A percentile compares a stretch with the other conserved stretches of the same genome.
These are phyloP conservation scores for Scenedesmus sp. DNA, from an alignment of 163 green algal genomes.

Conservation along the genomic window DNA sequence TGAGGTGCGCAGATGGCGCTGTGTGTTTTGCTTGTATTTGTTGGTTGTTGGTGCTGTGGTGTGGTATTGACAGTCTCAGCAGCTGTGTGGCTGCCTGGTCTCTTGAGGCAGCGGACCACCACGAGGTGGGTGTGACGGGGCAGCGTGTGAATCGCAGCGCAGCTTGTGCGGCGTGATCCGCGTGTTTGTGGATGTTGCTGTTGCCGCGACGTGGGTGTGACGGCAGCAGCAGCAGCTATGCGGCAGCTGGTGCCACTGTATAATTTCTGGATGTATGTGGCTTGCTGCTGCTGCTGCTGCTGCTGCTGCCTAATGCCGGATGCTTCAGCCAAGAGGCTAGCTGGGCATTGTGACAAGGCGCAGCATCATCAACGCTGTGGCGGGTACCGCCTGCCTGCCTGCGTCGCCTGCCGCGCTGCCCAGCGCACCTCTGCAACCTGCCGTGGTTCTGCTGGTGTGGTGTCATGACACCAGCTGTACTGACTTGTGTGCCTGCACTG, in stretches of 20 bases:
- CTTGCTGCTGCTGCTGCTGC: not conserved
- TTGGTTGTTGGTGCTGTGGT: not conserved
- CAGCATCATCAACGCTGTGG: too few species aligned
- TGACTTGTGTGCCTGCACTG: too few species aligned
- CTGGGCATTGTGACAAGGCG: too few species aligned
- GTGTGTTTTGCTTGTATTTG: conserved; percentile 7
- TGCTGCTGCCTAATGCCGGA: not conserved
- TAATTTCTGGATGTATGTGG: not conserved
- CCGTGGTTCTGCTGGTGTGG: too few species aligned
- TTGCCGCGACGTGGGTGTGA: not conserved
- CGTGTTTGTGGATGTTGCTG: not conserved
- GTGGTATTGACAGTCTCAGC: not conserved
- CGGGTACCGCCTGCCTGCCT: not conserved
- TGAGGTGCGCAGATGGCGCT: conserved; percentile 59
- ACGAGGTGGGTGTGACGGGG: not conserved
- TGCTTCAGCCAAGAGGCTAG: too few species aligned
- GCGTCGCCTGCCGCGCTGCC: too few species aligned
- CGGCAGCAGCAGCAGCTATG: not conserved
- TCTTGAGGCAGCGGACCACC: conserved; percentile 89
- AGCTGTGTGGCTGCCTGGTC: not conserved
- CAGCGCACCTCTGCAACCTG: too few species aligned
- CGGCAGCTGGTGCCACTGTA: not conserved
- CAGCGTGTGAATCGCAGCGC: not conserved
- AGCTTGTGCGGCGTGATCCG: not conserved
- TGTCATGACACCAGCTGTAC: too few species aligned